phyloP scores from a whole-genome alignment of 257 asterid species.

The Cynanchum wilfordii region DNA sequence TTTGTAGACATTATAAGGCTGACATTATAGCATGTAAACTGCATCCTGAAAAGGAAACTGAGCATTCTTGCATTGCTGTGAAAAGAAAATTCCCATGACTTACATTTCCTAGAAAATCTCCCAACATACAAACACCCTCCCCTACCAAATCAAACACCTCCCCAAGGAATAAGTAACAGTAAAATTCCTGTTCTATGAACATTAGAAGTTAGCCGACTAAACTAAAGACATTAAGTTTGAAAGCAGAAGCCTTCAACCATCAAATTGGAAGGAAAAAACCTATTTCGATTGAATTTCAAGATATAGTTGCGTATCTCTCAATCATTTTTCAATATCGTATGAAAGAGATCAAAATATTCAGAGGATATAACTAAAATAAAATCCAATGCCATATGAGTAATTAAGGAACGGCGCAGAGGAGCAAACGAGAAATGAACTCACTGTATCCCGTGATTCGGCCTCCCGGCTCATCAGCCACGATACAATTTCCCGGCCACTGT shows the following conservation, averaged over 20 bases:
- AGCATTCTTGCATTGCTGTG: neutral
- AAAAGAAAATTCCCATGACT: neutral
- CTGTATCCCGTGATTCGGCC: too few relatives aligned
- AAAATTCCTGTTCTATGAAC: neutral
- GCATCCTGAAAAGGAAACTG: neutral
- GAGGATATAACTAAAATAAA: too few relatives aligned
- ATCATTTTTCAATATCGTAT: constrained; percentile 13
- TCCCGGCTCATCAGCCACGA: too few relatives aligned
- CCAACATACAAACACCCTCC: neutral
- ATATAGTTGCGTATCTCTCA: constrained; percentile 9
- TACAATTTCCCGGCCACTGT: too few relatives aligned
- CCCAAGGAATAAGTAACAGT: neutral
- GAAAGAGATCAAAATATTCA: too few relatives aligned
- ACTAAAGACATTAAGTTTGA: neutral
- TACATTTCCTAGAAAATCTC: neutral
- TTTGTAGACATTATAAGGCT: neutral
- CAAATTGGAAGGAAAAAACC: constrained; percentile 1
- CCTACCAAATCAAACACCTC: too few relatives aligned
- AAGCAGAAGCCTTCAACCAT: neutral
- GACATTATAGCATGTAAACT: neutral
- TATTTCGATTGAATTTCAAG: neutral
- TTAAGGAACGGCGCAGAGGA: too few relatives aligned
- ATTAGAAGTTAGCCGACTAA: neutral
- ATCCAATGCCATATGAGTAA: too few relatives aligned
- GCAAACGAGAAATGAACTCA: too few relatives aligned